Base-by-base conservation (phyloP, 495 filamentous ascomycete species). In the Aspergillus indologenus region DNA sequence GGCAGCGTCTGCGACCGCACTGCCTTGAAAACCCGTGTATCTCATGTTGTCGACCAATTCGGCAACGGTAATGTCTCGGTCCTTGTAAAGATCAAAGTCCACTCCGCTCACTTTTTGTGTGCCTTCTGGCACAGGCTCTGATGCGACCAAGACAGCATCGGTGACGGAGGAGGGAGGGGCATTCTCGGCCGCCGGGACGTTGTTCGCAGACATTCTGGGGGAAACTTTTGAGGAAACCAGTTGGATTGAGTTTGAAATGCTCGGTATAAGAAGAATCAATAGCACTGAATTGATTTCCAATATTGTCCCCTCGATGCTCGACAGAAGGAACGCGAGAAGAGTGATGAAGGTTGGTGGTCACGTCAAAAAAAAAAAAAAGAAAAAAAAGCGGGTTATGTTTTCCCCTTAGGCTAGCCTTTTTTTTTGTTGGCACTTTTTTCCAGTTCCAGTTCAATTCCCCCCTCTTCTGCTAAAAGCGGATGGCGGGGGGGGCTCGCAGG, bases 11-110 rank as follows among this genome's bases (percentile, higher is more conserved):
- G 87, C 85, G 47, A 97, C 84, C 5, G 89, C 87, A 47, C 84
- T 90, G 17, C 91, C 92, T 76, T 98, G 94, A 71, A 98, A 98
- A 11, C 95, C 94, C 82, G 91, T 96, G 60, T 82, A 76, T 59
- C 82, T 81, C 87, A 97, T 91, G 52, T 87, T 85, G n/a, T 84
- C 79, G 15, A 93, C 79, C 62, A 99, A 76, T 66, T 96, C 91
- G 17, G 88, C 85, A 31, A 90, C 90, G 2, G 91, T 96, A 61
- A 97, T 89, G 63, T 85, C 81, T 17, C 83, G 82, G 42, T 85
- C 85, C 54, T 82, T 78, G 66, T 87, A 90, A 24, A 86, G 71
- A 73, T 96, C 89, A 75, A 97, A 98, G 65, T 98, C 95, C 53
- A 97, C 80, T 40, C 95, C 94, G 64, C 85, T 80, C 14, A 98